Conservation (phyloP, 306 rosid genomes). For the Corylus heterophylla region DNA sequence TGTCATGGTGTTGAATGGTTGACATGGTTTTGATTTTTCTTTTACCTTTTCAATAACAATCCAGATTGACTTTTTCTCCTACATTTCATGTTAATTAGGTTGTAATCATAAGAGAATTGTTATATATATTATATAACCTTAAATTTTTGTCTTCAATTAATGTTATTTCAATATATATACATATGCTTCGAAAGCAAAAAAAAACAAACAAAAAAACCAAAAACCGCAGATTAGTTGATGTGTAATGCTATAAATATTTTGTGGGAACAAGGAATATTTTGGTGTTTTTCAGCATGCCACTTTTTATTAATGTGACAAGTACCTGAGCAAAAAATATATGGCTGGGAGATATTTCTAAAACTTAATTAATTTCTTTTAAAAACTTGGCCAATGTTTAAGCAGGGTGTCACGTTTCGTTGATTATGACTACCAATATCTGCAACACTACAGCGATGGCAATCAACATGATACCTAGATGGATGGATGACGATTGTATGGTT, state of each 20-base stretch:
- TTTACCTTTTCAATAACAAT: neutral
- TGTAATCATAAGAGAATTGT: neutral
- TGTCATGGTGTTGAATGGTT: constrained; percentile 38
- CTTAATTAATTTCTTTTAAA: neutral
- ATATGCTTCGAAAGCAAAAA: neutral
- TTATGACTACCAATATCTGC: neutral
- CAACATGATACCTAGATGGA: neutral
- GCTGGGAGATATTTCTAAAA: neutral
- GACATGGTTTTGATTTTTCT: constrained; percentile 31
- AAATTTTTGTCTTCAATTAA: neutral
- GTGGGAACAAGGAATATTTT: constrained; percentile 4
- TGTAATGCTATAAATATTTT: neutral
- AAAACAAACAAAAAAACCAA: neutral
- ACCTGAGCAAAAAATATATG: neutral
- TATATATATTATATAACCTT: too few relatives aligned
- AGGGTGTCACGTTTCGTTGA: neutral
- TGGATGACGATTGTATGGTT: too few relatives aligned
- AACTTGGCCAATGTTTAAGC: neutral
- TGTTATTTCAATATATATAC: neutral
- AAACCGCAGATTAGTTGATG: neutral
- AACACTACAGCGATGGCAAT: neutral
- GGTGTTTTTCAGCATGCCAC: neutral
- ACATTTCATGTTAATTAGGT: neutral
- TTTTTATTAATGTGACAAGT: neutral
- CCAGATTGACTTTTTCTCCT: neutral